Conservation (phyloP, 257 asterid genomes). For the Solanum paucissectum region DNA sequence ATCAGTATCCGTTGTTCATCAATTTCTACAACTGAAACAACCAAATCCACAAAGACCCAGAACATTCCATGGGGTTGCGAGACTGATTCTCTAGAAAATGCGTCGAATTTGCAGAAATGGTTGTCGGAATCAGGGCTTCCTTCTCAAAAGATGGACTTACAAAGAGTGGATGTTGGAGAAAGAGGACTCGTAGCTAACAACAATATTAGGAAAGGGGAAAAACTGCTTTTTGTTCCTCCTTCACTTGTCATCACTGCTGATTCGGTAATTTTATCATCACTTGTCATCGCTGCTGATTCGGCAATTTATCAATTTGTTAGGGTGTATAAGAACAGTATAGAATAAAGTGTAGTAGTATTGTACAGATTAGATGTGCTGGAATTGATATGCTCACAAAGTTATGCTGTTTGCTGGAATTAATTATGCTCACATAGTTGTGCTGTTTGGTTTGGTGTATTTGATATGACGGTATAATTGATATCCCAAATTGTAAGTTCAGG, state of each 20-base stretch:
- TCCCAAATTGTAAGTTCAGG: not conserved
- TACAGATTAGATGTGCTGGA: not conserved
- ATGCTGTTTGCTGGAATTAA: not conserved
- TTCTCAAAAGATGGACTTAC: slow-evolving; percentile 72
- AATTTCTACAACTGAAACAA: slow-evolving; percentile 27
- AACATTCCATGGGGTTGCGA: slow-evolving; percentile 73
- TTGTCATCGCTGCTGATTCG: slow-evolving; percentile 71
- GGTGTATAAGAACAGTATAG: not conserved
- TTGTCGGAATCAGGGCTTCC: slow-evolving; percentile 64
- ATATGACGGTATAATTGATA: not conserved
- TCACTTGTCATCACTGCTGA: slow-evolving; percentile 70
- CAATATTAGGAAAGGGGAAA: slow-evolving; percentile 82
- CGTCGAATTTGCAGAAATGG: slow-evolving; percentile 72
- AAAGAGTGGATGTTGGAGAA: slow-evolving; percentile 82
- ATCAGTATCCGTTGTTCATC: slow-evolving; percentile 33
- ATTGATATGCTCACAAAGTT: not conserved
- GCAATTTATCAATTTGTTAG: slow-evolving; percentile 10
- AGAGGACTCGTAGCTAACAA: slow-evolving; percentile 86
- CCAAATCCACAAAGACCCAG: slow-evolving; percentile 14
- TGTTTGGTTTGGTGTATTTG: not conserved
- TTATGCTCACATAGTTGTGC: not conserved
- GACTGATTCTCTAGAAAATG: slow-evolving; percentile 62
- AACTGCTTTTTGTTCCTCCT: slow-evolving; percentile 84
- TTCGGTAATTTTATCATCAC: slow-evolving; percentile 44
- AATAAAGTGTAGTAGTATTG: not conserved